Evolutionary conservation across 768 basidiomycete species (phyloP), one percentile per base, ranked within the genome.

Genomic region (Calocybe cyanea): DNA sequence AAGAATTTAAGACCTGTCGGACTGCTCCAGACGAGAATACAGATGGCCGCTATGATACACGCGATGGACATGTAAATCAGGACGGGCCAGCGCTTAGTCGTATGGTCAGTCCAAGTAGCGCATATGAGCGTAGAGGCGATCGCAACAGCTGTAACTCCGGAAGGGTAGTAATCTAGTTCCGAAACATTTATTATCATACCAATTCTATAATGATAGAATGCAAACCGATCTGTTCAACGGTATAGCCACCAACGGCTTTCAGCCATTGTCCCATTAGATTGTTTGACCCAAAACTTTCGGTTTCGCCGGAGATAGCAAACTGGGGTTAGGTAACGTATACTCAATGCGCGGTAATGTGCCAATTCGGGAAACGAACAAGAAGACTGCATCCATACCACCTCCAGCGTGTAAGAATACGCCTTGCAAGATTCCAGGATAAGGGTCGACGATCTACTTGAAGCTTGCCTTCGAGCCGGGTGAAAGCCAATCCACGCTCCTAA

Each of bases 211-310:
- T n/a, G 5, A 35, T 7, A 11, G 33, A 4, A 7, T 30, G 14
- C 62, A 20, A 44, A 77, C 79, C 78, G 5, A 76, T 77, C 58
- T 84, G 80, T 50, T 81, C 78, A 3, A 85, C 75, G 9, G 79
- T 75, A 55, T 77, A 85, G 4, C 76, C 77, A 7, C 80, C 77
- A 11, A 78, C 70, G 10, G 78, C 72, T 54, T 80, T 79, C 34
- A 85, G 66, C 78, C 80, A 84, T 58, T 83, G 83, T 8, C 82
- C 81, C 84, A 85, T 85, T 31, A 85, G 61, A 63, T 83, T 84
- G 55, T 84, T 85, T 15, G 79, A 80, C 4, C 81, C 80, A 43
- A 85, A 79, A 52, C 77, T 78, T 55, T 85, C 83, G 1, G 78
- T 78, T 59, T 85, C 81, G 2, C 81, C 83, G 6, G 77, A 83